Evolutionary conservation across 192 early-diverging fungal genomes (phyloP), one percentile per base, ranked within the genome.

Genomic region (Coemansia furcata): DNA sequence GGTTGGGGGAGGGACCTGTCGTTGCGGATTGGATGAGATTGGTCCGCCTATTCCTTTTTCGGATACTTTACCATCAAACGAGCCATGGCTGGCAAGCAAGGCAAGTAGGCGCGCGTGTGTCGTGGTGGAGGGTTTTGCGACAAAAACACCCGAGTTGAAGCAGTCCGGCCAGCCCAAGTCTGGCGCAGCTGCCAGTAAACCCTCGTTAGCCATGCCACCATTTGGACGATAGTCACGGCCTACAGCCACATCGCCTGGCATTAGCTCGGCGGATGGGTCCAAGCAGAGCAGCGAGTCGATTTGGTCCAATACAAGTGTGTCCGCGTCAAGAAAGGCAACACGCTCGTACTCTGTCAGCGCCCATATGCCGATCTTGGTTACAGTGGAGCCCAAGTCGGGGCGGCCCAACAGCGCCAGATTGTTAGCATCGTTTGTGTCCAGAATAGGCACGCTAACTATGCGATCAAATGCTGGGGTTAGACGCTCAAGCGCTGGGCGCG

Each of bases 101-200:
- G 68, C 43, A 21, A 50, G 71, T 64, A 23, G 87, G 85, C 54
- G 82, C 23, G 17, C 72, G 78, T 33, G 80, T 68, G 40, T 84
- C 36, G 71, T 77, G 88, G 32, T 83, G 66, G 52, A 77, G 42
- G 42, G 68, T 60, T 44, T 71, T 66, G 36, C 94, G 87, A 58
- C 81, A 65, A 50, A 86, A 1, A 98, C 94, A 2, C 95, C 96
- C 49, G 96, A 96, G 75, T 98, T 98, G 84, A 98, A 98, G 68
- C 90, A 92, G 76, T 98, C 96, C 0, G 96, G 96, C 96, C 96
- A 98, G 0, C 95, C 95, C 49, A 91, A 87, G 61, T 98, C 96
- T 3, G 94, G 91, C 7, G 94, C 90, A 26, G 96, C 95, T 6
- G 92, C 93, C 74, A 98, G 87, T 43, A 82, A 50, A 3, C 71